Conservation (phyloP, 1,139 yeast species). For the Pneumocystis jirovecii region DNA sequence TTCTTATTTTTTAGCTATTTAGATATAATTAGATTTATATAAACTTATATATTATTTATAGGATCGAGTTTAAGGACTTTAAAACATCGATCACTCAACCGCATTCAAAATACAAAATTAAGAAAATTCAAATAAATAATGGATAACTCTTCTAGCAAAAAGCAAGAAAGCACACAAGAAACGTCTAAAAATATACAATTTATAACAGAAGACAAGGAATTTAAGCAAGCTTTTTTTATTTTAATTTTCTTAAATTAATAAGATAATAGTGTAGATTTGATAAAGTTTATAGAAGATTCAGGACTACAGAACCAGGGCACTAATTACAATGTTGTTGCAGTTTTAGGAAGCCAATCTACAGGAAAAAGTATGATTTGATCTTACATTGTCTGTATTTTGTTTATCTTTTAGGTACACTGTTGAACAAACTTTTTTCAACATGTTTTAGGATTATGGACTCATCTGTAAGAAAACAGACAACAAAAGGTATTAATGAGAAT, state of each 20-base stretch:
- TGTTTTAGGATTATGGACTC: constrained; percentile 90
- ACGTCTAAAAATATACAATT: background rate
- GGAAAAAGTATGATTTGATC: constrained; percentile 49
- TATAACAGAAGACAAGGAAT: background rate
- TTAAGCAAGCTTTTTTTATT: background rate
- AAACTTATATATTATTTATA: background rate
- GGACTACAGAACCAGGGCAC: constrained; percentile 39
- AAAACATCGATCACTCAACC: background rate
- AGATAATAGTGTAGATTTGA: constrained; percentile 26
- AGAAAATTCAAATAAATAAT: background rate
- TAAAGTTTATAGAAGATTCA: constrained; percentile 25
- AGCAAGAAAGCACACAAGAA: background rate
- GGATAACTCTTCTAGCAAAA: background rate
- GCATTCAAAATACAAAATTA: background rate
- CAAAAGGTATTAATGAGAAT: constrained; percentile 78
- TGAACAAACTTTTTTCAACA: constrained; percentile 75
- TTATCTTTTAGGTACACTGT: constrained; percentile 34
- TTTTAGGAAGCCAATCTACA: constrained; percentile 92
- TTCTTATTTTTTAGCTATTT: no score
- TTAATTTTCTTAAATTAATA: background rate
- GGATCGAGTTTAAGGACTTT: no score
- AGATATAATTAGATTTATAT: no score
- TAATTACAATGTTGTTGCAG: constrained; percentile 80
- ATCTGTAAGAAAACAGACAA: constrained; percentile 62
- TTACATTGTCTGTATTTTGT: background rate